Evolutionary conservation across 192 early-diverging fungal species (phyloP), one percentile per base, ranked within the genome.

Genomic region (Backusella luteola): DNA sequence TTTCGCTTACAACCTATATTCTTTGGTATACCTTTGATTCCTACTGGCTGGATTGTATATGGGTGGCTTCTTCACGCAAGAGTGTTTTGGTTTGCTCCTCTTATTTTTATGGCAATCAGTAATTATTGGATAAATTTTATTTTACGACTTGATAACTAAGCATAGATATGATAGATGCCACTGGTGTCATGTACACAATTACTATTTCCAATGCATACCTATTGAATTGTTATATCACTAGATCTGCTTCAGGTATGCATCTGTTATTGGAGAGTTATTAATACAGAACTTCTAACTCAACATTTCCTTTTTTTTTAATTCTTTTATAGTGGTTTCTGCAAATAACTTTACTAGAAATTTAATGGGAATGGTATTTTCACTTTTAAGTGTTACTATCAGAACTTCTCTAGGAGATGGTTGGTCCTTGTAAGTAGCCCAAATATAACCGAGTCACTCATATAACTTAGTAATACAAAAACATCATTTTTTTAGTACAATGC

Each of bases 141-240:
- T 38, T 63, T 73, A 5, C 4, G 19, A 2, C 38, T 38, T 73
- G 7, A 7, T 59, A 29, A 26, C 23, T 19, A 26, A 74, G 3
- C 14, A 46, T 34, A 36, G 19, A 14, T 34, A 17, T 26, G 12
- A 17, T 44, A 29, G 77, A 41, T n/a, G 52, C 72, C 0, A 52
- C 52, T 69, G 77, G 69, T 53, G 73, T 67, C 4, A 78, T 78
- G 72, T 73, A 69, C 53, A 73, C 77, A 14, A 69, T 78, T 32
- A 78, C 77, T 12, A 42, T 79, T 36, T 21, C 44, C 1, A 74
- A 34, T 35, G 46, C 77, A 8, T 79, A 79, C 21, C 21, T 79
- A 0, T 42, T 73, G 12, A 67, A 79, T 1, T 42, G 66, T 11
- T 66, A 53, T 17, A 29, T 34, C 41, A 34, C n/a, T 17, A 23